phyloP scores from a whole-genome alignment of 2,329 filamentous ascomycete species.

The Microdochium trichocladiopsis region DNA sequence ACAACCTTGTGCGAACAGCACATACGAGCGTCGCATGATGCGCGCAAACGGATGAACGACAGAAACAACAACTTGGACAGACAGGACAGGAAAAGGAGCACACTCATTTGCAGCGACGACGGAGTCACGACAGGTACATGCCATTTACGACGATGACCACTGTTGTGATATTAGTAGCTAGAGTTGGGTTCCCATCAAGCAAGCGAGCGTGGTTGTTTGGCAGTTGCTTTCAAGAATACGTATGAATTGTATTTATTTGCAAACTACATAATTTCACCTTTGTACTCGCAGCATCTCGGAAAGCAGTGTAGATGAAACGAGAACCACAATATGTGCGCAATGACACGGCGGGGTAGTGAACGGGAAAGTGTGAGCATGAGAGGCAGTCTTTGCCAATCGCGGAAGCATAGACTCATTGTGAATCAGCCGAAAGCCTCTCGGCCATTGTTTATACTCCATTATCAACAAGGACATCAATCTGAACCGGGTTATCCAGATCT shows the following conservation, averaged over 20 bases:
- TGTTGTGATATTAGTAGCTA: not conserved
- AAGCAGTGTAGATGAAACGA: no score
- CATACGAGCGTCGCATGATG: not conserved
- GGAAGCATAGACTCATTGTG: no score
- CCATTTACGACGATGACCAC: not conserved
- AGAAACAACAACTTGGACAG: not conserved
- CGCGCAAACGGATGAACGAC: not conserved
- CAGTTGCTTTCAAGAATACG: not conserved
- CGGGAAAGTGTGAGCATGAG: no score
- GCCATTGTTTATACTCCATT: no score
- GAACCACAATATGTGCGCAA: no score
- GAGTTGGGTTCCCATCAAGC: not conserved
- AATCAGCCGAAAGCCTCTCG: no score
- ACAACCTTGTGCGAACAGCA: not conserved
- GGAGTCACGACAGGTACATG: not conserved
- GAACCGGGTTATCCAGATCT: no score
- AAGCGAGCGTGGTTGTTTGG: not conserved
- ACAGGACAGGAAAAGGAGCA: not conserved
- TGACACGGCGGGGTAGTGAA: no score
- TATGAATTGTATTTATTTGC: not conserved
- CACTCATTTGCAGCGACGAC: not conserved
- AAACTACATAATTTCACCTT: not conserved
- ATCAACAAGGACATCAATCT: no score
- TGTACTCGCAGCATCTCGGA: no score
- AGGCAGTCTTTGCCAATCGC: no score